A percentile compares a stretch with the other conserved stretches of the same genome.
These are phyloP conservation scores for Globisporangium recalcitrans DNA, from an alignment of 352 stramenopile species.

Conservation along the genomic window DNA sequence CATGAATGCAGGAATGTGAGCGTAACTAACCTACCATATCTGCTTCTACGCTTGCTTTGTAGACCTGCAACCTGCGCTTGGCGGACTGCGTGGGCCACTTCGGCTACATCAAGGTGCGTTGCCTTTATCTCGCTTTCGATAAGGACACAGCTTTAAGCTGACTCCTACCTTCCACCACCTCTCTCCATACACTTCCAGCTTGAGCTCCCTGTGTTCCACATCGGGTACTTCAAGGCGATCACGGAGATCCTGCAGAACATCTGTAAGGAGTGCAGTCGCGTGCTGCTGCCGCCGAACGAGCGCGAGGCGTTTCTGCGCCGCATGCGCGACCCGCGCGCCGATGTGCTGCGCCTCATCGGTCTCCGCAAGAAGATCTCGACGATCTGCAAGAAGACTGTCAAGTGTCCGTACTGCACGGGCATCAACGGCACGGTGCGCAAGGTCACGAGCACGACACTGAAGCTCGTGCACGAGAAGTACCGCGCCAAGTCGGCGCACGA, in stretches of 20 bases:
- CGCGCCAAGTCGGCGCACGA: conserved; percentile 86
- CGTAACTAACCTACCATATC: neutral
- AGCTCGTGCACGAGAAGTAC: conserved; percentile 98
- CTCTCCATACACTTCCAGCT: conserved; percentile 24
- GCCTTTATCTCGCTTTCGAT: neutral
- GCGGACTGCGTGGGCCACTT: conserved; percentile 98
- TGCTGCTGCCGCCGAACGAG: conserved; percentile 92
- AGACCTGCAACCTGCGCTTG: conserved; percentile 88
- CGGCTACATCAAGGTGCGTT: conserved; percentile 92
- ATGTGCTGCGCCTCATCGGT: conserved; percentile 70
- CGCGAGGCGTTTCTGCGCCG: conserved; percentile 79
- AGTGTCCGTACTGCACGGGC: conserved; percentile 94
- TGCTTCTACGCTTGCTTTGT: neutral
- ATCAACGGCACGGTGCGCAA: conserved; percentile 99
- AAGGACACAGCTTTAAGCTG: neutral
- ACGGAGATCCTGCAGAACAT: conserved; percentile 98
- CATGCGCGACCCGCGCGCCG: conserved; percentile 83
- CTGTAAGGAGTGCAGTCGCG: conserved; percentile 94
- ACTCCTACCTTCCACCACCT: neutral
- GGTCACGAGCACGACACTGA: conserved; percentile 94
- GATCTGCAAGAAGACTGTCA: conserved; percentile 95
- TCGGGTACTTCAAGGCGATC: conserved; percentile 99
- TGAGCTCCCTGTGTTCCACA: conserved; percentile 98
- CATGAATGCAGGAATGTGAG: neutral
- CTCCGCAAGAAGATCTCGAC: conserved; percentile 94